These are phyloP conservation scores for Chrysanthemum makinoi DNA, from an alignment of 129 eudicot species.

Conservation along the genomic window DNA sequence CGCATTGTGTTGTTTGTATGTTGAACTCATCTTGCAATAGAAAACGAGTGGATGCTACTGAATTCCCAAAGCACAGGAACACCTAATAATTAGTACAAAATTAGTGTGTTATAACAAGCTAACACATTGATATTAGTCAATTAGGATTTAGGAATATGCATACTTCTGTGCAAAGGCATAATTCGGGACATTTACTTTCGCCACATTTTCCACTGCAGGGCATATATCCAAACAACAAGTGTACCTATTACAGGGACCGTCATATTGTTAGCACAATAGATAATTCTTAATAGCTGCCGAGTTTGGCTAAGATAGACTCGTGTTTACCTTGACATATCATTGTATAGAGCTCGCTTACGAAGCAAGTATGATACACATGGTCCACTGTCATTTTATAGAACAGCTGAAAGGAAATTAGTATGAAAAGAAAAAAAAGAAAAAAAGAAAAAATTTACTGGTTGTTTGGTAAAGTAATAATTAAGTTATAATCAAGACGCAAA, in stretches of 20 bases:
- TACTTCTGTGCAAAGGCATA: conserved; percentile 97
- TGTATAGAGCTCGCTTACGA: conserved; percentile 86
- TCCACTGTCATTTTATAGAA: conserved; percentile 41
- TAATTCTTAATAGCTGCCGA: too few relatives aligned
- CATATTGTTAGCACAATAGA: too few relatives aligned
- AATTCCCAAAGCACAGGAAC: conserved; percentile 71
- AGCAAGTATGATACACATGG: conserved; percentile 91
- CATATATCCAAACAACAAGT: conserved; percentile 87
- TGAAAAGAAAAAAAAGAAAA: too few relatives aligned
- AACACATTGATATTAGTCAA: background rate
- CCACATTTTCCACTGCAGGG: conserved; percentile 99
- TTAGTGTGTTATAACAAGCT: background rate
- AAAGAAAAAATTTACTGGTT: background rate
- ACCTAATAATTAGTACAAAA: conserved; percentile 45
- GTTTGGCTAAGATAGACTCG: too few relatives aligned
- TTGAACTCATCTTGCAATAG: conserved; percentile 91
- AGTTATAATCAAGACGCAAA: background rate
- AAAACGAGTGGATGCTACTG: conserved; percentile 93
- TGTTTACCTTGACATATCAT: conserved; percentile 76
- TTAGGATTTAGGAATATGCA: background rate
- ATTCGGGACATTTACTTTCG: conserved; percentile 85
- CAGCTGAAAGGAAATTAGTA: conserved; percentile 1
- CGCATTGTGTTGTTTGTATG: conserved; percentile 91
- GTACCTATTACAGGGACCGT: conserved; percentile 24
- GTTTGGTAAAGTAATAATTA: background rate